Evolutionary conservation across 176 grass and related monocot species (phyloP).

Genomic region (Cenchrus americanus): DNA sequence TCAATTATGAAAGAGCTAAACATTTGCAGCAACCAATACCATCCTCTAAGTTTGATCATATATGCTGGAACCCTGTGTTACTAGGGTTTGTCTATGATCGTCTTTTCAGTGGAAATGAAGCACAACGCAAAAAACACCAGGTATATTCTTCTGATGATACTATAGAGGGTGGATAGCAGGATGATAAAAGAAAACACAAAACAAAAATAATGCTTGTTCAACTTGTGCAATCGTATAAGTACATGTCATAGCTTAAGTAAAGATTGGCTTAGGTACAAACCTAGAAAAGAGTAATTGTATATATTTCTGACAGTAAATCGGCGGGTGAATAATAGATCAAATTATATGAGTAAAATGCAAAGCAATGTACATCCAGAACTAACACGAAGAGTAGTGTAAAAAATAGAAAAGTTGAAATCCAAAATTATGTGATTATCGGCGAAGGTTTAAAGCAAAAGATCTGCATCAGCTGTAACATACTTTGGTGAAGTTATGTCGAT

Average conservation of each 20-base stretch:
- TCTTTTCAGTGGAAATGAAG: background rate
- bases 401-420: background rate
- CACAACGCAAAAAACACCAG: background rate
- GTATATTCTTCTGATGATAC: background rate
- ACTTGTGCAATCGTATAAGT: background rate
- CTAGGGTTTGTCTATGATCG: background rate
- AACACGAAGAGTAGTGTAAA: background rate
- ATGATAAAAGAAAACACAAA: background rate
- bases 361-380: background rate
- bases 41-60: background rate
- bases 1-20: background rate
- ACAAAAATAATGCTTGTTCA: background rate
- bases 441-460: background rate
- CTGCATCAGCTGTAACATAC: conserved; percentile 45
- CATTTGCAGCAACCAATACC: background rate
- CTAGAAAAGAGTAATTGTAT: background rate
- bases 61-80: background rate
- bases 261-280: background rate
- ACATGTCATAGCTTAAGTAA: background rate
- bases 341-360: background rate
- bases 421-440: conserved; percentile 15
- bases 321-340: background rate
- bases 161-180: background rate
- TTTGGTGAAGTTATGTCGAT: conserved; percentile 76
- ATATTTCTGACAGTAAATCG: conserved; percentile 9